These are phyloP conservation scores for Phytophthora citrophthora DNA, from an alignment of 352 stramenopile species.

Conservation along the genomic window DNA sequence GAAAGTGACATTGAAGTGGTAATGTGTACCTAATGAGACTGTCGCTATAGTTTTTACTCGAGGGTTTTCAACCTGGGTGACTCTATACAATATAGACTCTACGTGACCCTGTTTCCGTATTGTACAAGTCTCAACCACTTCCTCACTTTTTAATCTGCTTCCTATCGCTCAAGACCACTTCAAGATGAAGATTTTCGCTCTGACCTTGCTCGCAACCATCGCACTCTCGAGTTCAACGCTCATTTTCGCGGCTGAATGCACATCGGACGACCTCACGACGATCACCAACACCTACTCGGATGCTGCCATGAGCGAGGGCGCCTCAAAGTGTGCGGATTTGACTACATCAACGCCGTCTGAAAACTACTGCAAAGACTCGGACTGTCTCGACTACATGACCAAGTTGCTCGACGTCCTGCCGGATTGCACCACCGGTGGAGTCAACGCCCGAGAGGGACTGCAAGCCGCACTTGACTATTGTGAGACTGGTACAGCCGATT, in stretches of 20 bases:
- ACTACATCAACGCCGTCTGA: constrained; percentile 8
- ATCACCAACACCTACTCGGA: constrained; percentile 18
- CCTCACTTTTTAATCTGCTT: constrained; percentile 21
- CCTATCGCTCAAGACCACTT: background rate
- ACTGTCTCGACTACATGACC: constrained; percentile 19
- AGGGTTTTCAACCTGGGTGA: background rate
- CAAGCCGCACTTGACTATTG: constrained; percentile 22
- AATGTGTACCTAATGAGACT: background rate
- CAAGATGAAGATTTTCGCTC: constrained; percentile 15
- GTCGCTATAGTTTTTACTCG: constrained; percentile 19
- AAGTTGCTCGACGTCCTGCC: constrained; percentile 22
- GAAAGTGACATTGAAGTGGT: constrained; percentile 5
- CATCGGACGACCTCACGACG: constrained; percentile 7
- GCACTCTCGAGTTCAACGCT: background rate
- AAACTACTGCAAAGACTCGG: constrained; percentile 18
- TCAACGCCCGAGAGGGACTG: constrained; percentile 23
- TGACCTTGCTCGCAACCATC: background rate
- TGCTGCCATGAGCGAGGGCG: constrained; percentile 4
- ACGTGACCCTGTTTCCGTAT: background rate
- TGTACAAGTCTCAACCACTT: background rate
- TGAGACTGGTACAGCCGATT: constrained; percentile 5
- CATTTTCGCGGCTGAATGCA: constrained; percentile 18
- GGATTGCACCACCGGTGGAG: constrained; percentile 25
- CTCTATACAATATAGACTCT: background rate
- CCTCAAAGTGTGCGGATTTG: constrained; percentile 10